Evolutionary conservation across 2,329 filamentous ascomycete species (phyloP), one percentile per base, ranked within the genome.

Genomic region (Teratosphaeria gauchensis): DNA sequence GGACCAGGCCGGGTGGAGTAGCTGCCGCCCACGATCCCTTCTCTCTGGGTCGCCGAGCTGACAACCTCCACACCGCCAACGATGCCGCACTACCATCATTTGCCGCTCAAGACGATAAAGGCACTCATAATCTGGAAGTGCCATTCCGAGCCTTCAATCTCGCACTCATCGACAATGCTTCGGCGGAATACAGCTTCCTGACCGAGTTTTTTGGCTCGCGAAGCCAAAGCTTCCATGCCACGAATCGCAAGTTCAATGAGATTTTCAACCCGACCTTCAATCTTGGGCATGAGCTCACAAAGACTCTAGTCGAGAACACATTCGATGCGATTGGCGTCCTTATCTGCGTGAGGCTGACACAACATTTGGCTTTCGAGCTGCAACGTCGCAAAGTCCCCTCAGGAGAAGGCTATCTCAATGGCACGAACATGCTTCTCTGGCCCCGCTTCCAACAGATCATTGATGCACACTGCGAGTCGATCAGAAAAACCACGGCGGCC

Each of bases 131-230:
- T 65, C 82, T 96, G 6, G 94, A 99, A 76, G 82, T 88, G 0
- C 88, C 90, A 0, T 99, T 99, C 73, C 86, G 91, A 48, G 92
- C 95, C 70, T 96, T 96, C 78, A 97, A 97, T 69, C 82, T 96
- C 53, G 92, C 94, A 0, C 79, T 99, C 21, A 82, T 96, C 62
- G 94, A 99, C 74, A 99, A 99, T 67, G 88, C 91, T 0, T 92
- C 89, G 1, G 89, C 92, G 35, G 95, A 99, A 73, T 99, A 97
- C 74, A 91, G 89, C 2, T 97, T 99, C 71, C 81, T 97, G 58
- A 89, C 89, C 0, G 83, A 89, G 16, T 96, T 96, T 77, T 97
- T 99, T 77, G 84, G 87, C 7, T 48, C 42, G 16, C 42, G 42
- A 9, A 86, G 90, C 0, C 79, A 90, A 33, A 87, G 86, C 8